These are phyloP conservation scores for Flagelloscypha sp. DNA, from an alignment of 768 basidiomycete species.

Conservation along the genomic window DNA sequence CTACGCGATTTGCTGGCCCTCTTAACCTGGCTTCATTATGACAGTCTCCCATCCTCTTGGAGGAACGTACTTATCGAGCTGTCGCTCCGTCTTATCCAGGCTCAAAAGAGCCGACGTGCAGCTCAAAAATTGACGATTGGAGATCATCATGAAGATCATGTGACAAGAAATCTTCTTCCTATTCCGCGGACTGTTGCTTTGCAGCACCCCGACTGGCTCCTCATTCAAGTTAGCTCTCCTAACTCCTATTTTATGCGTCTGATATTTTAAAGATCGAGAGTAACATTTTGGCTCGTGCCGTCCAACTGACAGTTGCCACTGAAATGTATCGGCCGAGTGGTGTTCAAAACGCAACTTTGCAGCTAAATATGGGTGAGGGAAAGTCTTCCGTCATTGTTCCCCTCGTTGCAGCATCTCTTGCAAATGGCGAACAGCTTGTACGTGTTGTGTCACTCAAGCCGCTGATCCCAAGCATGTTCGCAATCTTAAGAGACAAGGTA, in stretches of 20 bases:
- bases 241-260: too few species aligned
- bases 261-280: slow-evolving; percentile 32
- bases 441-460: slow-evolving; percentile 46
- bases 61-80: too few species aligned
- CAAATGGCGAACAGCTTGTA: slow-evolving; percentile 34
- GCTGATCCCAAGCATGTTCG: slow-evolving; percentile 39
- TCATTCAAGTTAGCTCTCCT: slow-evolving; percentile 35
- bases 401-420: slow-evolving; percentile 28
- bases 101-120: too few species aligned
- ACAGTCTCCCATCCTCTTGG: too few species aligned
- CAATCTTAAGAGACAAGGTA: slow-evolving; percentile 34
- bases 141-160: slow-evolving; percentile 14
- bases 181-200: neutral
- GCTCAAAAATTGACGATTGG: slow-evolving; percentile 18
- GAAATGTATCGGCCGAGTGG: slow-evolving; percentile 39
- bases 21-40: too few species aligned
- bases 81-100: too few species aligned
- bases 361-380: slow-evolving; percentile 55
- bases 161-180: neutral
- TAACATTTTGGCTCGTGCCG: slow-evolving; percentile 31
- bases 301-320: slow-evolving; percentile 33
- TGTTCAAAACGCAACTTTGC: slow-evolving; percentile 29
- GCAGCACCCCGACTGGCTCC: slow-evolving; percentile 31
- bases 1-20: too few species aligned
- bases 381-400: slow-evolving; percentile 48